These are phyloP conservation scores for Penicillium verrucosum DNA, from an alignment of 2,329 filamentous ascomycete genomes.

Conservation along the genomic window DNA sequence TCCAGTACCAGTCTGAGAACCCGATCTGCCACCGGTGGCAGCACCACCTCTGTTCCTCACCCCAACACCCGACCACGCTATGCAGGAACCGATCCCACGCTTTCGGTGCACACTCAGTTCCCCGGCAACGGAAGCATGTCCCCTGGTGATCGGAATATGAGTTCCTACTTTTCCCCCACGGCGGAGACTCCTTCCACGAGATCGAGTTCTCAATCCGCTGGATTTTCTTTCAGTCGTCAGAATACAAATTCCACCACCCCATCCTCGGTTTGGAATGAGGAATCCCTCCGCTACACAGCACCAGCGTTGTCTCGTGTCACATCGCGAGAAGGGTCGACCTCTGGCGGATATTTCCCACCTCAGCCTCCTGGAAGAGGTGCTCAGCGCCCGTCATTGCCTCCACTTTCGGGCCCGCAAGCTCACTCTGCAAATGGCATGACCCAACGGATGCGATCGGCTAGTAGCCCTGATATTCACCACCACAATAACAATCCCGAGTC, in stretches of 20 bases:
- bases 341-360: slow-evolving; percentile 61
- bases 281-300: slow-evolving; percentile 78
- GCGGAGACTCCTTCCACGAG: slow-evolving; percentile 63
- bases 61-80: slow-evolving; percentile 62
- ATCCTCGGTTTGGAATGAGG: slow-evolving; percentile 60
- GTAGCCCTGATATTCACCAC: slow-evolving; percentile 88
- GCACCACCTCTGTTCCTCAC: slow-evolving; percentile 38
- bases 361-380: slow-evolving; percentile 55
- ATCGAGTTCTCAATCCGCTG: slow-evolving; percentile 50
- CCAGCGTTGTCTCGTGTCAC: slow-evolving; percentile 78
- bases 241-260: slow-evolving; percentile 59
- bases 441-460: slow-evolving; percentile 82
- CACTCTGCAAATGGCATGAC: slow-evolving; percentile 53
- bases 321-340: slow-evolving; percentile 70
- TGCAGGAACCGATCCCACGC: slow-evolving; percentile 59
- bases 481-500: slow-evolving; percentile 46
- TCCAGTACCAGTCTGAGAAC: slow-evolving; percentile 73
- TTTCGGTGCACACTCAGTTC: slow-evolving; percentile 67
- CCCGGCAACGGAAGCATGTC: slow-evolving; percentile 50
- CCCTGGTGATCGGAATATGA: slow-evolving; percentile 61
- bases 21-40: slow-evolving; percentile 69
- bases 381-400: slow-evolving; percentile 76
- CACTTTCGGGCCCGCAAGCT: slow-evolving; percentile 56
- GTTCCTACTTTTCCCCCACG: slow-evolving; percentile 90
- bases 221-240: slow-evolving; percentile 78